Percentiles rank a stretch among this genome's conserved stretches.
These are phyloP conservation scores for Mycena epipterygia DNA, from an alignment of 768 basidiomycete genomes.

Conservation along the genomic window DNA sequence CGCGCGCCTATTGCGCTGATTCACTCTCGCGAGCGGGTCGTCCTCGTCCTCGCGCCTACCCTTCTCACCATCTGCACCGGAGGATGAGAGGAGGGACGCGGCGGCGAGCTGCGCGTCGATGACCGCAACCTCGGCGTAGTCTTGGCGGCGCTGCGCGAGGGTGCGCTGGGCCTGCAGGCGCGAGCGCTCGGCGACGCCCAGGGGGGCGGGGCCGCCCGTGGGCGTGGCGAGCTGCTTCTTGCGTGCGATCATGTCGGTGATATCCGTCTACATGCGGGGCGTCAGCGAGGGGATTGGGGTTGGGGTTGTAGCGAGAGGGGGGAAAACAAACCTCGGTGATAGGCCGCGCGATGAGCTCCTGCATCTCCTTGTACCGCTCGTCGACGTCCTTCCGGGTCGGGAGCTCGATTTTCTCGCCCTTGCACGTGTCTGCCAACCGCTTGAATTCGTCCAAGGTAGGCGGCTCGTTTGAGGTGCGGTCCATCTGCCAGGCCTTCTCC, in stretches of 20 bases:
- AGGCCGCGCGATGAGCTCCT: conserved; percentile 67
- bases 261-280: conserved; percentile 62
- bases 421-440: conserved; percentile 46
- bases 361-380: conserved; percentile 75
- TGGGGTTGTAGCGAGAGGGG: background rate
- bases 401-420: conserved; percentile 68
- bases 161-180: conserved; percentile 79
- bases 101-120: conserved; percentile 77
- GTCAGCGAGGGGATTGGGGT: background rate
- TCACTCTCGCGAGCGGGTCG: conserved; percentile 82
- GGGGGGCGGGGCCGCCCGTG: conserved; percentile 47
- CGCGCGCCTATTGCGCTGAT: conserved; percentile 90
- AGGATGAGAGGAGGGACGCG: no score
- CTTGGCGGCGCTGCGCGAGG: conserved; percentile 81
- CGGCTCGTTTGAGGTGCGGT: conserved; percentile 87
- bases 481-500: conserved; percentile 76
- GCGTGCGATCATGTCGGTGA: conserved; percentile 81
- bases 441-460: conserved; percentile 84
- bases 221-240: conserved; percentile 61
- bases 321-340: conserved; percentile 87
- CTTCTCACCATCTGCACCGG: no score
- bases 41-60: conserved; percentile 43
- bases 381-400: conserved; percentile 79
- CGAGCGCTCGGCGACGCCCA: conserved; percentile 65
- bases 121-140: conserved; percentile 69